Evolutionary conservation across 2,329 filamentous ascomycete genomes (phyloP), one percentile per base, ranked within the genome.

Genomic region (Eurotiales sp.): DNA sequence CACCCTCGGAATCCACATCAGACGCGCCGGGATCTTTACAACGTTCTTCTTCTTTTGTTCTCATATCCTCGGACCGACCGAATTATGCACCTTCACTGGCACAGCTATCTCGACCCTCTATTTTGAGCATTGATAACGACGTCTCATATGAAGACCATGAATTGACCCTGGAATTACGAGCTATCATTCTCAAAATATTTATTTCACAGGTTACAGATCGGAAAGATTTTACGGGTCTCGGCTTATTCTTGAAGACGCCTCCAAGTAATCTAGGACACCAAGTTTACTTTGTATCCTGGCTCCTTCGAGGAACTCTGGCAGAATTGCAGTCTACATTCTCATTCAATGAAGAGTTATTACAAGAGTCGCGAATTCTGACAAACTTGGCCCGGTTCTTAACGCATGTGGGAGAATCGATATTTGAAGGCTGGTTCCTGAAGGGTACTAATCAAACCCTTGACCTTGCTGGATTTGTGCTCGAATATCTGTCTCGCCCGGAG

Each of bases 401-500:
- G 2, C 89, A 97, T 63, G 81, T 97, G 65, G 83, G 87, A 0
- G 93, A 99, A 66, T 88, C 90, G 5, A 86, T 96, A 11, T 96
- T 93, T 58, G 93, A 97, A 69, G 93, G 93, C 14, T 96, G 91
- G 89, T 97, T 97, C 63, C 82, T 96, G 56, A 86, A 93, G 58
- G 92, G 92, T 1, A 88, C 88, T 1, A 87, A 90, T 59, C 79
- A 83, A 3, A 80, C 93, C 59, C 79, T 97, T 27, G 91, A 97
- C 61, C 95, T 96, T 61, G 81, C 86, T 3, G 93, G 92, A 1
- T 84, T 86, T 48, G 72, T 96, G 6, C 71, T 99, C 6, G 93
- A 99, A 65, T 92, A 95, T 61, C 76, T 99, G 3, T 90, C 96
- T 64, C 82, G 88, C 8, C 87, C 91, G 0, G 89, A 96, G 12